Base-by-base conservation (phyloP, 148 eudicot genomes). In the Nyssa sinensis region DNA sequence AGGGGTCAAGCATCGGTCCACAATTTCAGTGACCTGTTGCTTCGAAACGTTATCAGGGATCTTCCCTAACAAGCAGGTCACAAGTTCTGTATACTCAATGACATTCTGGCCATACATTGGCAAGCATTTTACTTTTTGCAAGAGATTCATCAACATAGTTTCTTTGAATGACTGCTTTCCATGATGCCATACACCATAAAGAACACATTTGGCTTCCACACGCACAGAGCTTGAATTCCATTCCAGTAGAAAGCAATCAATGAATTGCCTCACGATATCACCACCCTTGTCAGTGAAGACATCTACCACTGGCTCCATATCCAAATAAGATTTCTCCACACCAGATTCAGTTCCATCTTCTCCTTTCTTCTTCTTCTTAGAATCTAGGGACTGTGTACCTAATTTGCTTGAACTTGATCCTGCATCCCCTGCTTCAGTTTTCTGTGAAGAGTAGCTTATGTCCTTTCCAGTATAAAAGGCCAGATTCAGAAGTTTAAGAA, bases 171-270 rank as follows among this genome's bases (percentile, higher is more conserved):
- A 74, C 79, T 87, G 94, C 79, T 86, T 93, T 32, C 97, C 99
- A 77, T 96, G 99, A 77, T 88, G 93, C 99, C 98, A 96, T 66
- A 86, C 80, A 28, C 99, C 99, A 70, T 84, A 81, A 30, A 96
- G 93, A 77, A 89, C 93, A 86, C 82, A 81, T 62, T 91, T 96
- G 53, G 99, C 96, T 86, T 96, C 99, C 35, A 79, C 77, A 31
- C 99, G 99, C 73, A 96, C 99, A 70, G 92, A 90, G 70, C 91
- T 91, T 69, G 97, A 93, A 75, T 93, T 91, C 99, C 99, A 96
- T 80, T 96, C 99, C 53, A 96, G 81, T 77, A 96, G 85, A 77
- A 93, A 96, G 75, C 86, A 84, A 82, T 96, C 97, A 73, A 96
- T 75, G 80, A 96, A 91, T 66, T 91, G 97, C 78, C 76, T 88